Conservation (phyloP, 2,329 filamentous ascomycete genomes). For the Cadophora malorum region DNA sequence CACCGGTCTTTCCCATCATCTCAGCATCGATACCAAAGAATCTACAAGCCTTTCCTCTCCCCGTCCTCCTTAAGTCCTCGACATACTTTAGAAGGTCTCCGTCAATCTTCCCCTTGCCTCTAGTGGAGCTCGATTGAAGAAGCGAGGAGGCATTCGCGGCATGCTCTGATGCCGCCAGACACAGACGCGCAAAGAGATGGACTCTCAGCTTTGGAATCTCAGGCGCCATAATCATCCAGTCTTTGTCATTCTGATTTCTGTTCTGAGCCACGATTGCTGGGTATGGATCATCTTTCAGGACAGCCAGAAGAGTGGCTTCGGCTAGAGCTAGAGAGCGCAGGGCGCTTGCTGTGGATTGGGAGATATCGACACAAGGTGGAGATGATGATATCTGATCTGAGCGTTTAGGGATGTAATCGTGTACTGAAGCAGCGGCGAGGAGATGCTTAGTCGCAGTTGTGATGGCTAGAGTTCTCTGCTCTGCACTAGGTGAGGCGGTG, state of each 20-base stretch:
- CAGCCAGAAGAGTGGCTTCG: slow-evolving; percentile 87
- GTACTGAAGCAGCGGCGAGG: slow-evolving; percentile 79
- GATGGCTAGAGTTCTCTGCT: slow-evolving; percentile 74
- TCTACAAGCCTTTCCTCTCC: slow-evolving; percentile 83
- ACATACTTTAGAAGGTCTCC: slow-evolving; percentile 74
- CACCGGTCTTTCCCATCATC: slow-evolving; percentile 78
- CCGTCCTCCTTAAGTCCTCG: slow-evolving; percentile 75
- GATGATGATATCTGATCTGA: slow-evolving; percentile 51
- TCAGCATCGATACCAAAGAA: slow-evolving; percentile 94
- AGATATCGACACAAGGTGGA: slow-evolving; percentile 59
- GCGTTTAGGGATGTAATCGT: slow-evolving; percentile 71
- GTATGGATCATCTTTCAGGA: slow-evolving; percentile 94
- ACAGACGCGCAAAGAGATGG: slow-evolving; percentile 85
- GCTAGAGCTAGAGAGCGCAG: slow-evolving; percentile 75
- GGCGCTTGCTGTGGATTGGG: slow-evolving; percentile 58
- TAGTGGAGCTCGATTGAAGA: slow-evolving; percentile 50
- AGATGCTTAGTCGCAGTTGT: slow-evolving; percentile 78
- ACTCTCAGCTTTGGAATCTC: slow-evolving; percentile 88
- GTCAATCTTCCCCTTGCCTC: slow-evolving; percentile 59
- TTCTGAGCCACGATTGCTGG: slow-evolving; percentile 81
- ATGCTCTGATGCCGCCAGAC: slow-evolving; percentile 87
- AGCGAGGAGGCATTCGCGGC: slow-evolving; percentile 72
- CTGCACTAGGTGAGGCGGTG: slow-evolving; percentile 62
- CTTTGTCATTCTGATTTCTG: slow-evolving; percentile 81
- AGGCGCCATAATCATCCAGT: slow-evolving; percentile 96